Evolutionary conservation across 768 basidiomycete species (phyloP).

Genomic region (Kwoniella mangroviensis): DNA sequence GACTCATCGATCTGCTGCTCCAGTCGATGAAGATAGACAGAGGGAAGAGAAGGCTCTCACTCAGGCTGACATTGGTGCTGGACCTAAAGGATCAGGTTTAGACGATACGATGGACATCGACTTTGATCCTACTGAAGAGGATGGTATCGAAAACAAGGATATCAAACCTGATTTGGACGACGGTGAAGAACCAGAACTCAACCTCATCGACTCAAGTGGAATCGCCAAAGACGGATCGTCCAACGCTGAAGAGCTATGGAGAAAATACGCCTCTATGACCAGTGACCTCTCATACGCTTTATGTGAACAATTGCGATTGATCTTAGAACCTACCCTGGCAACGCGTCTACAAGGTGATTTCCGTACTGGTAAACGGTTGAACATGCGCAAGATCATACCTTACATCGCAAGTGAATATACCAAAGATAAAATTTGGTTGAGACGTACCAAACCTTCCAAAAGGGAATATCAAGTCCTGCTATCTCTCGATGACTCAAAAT

Average conservation of each 20-base stretch:
- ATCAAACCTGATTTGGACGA: constrained; percentile 45
- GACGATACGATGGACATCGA: constrained; percentile 61
- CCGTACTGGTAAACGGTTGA: constrained; percentile 93
- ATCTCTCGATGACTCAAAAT: constrained; percentile 92
- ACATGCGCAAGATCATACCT: constrained; percentile 98
- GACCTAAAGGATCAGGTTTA: constrained; percentile 19
- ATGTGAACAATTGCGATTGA: constrained; percentile 94
- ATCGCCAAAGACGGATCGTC: constrained; percentile 45
- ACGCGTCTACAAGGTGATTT: constrained; percentile 96
- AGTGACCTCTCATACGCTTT: constrained; percentile 87
- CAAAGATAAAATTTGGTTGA: constrained; percentile 98
- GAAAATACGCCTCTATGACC: constrained; percentile 85
- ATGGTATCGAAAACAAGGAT: constrained; percentile 46
- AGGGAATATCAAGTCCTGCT: constrained; percentile 95
- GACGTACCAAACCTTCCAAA: constrained; percentile 88
- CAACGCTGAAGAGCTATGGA: constrained; percentile 79
- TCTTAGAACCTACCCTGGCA: constrained; percentile 91
- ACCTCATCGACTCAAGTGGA: constrained; percentile 67
- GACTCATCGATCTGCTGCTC: constrained; percentile 16
- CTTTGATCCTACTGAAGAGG: constrained; percentile 61
- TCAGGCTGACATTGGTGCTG: constrained; percentile 49
- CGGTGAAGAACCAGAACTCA: constrained; percentile 60
- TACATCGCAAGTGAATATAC: constrained; percentile 99
- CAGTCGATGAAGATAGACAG: constrained; percentile 21
- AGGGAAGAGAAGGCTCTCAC: constrained; percentile 59